These are phyloP conservation scores for Glutinoglossum americanum DNA, from an alignment of 495 filamentous ascomycete species.

Conservation along the genomic window DNA sequence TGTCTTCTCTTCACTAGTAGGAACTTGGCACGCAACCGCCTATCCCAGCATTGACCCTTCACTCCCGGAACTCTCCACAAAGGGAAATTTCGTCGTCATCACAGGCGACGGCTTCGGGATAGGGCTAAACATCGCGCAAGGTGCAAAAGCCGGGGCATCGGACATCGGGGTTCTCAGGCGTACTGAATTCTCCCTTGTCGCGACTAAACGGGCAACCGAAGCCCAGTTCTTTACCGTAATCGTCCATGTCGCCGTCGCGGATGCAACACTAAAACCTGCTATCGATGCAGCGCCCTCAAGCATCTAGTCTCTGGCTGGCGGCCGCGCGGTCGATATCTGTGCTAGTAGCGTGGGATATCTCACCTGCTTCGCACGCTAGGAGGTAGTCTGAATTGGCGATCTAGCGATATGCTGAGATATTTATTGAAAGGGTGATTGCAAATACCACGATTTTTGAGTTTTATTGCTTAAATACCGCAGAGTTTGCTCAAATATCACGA, in stretches of 20 bases:
- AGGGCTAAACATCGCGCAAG: constrained; percentile 17
- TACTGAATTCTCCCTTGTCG: constrained; percentile 1
- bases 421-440: too few species aligned
- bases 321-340: neutral
- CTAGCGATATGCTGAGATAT: too few species aligned
- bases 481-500: too few species aligned
- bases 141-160: constrained; percentile 14
- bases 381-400: too few species aligned
- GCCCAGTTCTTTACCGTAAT: neutral
- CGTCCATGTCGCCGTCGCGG: neutral
- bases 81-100: constrained; percentile 24
- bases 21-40: constrained; percentile 6
- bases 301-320: neutral
- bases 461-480: too few species aligned
- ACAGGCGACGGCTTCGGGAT: constrained; percentile 20
- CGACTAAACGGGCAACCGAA: neutral
- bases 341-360: neutral
- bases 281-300: neutral
- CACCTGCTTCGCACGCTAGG: too few species aligned
- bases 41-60: constrained; percentile 24
- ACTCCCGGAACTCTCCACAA: constrained; percentile 21
- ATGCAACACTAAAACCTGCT: neutral
- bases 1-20: constrained; percentile 6
- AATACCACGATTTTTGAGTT: too few species aligned
- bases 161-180: constrained; percentile 18